These are phyloP conservation scores for Aureobasidium sp. DNA, from an alignment of 2,329 filamentous ascomycete species.

Conservation along the genomic window DNA sequence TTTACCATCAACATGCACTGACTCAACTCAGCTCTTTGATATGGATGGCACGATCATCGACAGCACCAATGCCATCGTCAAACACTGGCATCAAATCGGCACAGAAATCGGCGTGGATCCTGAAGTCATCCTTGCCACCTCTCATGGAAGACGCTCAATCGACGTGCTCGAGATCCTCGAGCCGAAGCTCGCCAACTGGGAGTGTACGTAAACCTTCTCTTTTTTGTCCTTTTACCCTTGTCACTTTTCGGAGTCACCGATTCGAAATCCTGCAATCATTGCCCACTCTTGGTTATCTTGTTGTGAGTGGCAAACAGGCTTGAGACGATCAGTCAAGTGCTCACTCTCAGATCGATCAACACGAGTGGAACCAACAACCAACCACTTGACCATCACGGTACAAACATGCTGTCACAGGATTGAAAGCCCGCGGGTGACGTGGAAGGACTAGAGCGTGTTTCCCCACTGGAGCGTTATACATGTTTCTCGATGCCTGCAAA, in stretches of 20 bases:
- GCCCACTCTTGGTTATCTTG: neutral
- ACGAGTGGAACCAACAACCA: neutral
- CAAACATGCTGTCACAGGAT: constrained; percentile 1
- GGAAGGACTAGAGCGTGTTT: neutral
- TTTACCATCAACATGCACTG: neutral
- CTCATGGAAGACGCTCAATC: constrained; percentile 83
- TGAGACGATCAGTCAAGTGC: constrained; percentile 3
- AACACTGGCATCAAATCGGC: constrained; percentile 72
- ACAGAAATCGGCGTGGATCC: constrained; percentile 77
- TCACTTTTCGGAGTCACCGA: neutral
- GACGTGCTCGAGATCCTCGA: constrained; percentile 74
- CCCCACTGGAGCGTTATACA: constrained; percentile 9
- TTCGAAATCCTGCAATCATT: neutral
- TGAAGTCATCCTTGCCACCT: constrained; percentile 78
- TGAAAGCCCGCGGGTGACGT: neutral
- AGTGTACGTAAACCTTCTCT: constrained; percentile 56
- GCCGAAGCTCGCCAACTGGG: constrained; percentile 82
- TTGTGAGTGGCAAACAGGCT: neutral
- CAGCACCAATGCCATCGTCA: constrained; percentile 67
- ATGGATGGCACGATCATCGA: constrained; percentile 83
- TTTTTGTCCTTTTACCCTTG: neutral
- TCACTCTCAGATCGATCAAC: constrained; percentile 7
- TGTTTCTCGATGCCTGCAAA: constrained; percentile 5
- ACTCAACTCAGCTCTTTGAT: constrained; percentile 51
- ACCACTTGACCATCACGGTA: neutral